Evolutionary conservation across 2,329 filamentous ascomycete species (phyloP).

Genomic region (Furcasterigmium furcatum): DNA sequence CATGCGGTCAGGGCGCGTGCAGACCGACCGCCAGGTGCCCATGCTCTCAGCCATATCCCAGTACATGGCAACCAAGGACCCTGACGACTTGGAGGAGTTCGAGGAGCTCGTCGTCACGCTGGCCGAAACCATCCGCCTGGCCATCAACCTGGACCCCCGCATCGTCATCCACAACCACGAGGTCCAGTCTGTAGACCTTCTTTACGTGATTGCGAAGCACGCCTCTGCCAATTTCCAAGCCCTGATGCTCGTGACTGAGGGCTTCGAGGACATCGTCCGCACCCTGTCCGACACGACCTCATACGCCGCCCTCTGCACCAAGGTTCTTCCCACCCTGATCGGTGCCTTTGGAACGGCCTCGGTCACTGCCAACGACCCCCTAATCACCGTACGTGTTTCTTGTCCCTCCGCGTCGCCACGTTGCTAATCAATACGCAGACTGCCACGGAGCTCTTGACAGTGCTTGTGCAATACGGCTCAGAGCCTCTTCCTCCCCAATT

Average conservation of each 20-base stretch:
- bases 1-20: constrained; percentile 49
- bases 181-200: constrained; percentile 71
- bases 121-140: constrained; percentile 79
- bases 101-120: constrained; percentile 91
- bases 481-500: constrained; percentile 86
- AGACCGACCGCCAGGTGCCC: constrained; percentile 53
- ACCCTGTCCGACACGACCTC: constrained; percentile 63
- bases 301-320: constrained; percentile 77
- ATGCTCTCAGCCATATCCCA: constrained; percentile 62
- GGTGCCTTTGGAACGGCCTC: constrained; percentile 87
- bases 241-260: constrained; percentile 81
- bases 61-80: constrained; percentile 77
- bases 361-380: constrained; percentile 77
- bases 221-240: constrained; percentile 90
- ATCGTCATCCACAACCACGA: constrained; percentile 67
- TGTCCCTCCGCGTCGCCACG: neutral
- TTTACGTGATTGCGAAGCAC: constrained; percentile 87
- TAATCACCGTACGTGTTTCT: constrained; percentile 65
- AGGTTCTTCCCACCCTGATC: constrained; percentile 82
- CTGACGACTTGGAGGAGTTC: constrained; percentile 79
- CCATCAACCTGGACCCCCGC: constrained; percentile 74
- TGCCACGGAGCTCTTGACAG: constrained; percentile 78
- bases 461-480: constrained; percentile 77
- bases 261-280: constrained; percentile 83
- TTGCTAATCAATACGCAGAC: constrained; percentile 42